Conservation (phyloP, 306 rosid genomes). For the Morella rubra region DNA sequence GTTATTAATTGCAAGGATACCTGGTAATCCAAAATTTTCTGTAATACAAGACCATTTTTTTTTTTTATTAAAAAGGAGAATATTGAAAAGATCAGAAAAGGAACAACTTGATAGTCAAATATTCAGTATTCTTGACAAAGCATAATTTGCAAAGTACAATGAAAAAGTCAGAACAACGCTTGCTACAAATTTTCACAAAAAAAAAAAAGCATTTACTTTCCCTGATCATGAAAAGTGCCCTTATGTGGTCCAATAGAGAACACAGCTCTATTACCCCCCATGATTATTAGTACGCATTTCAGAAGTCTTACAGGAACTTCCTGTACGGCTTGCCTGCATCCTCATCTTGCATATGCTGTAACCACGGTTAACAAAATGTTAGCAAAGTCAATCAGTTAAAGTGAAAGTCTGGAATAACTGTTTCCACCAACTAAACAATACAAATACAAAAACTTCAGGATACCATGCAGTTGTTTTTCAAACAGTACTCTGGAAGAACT, state of each 20-base stretch:
- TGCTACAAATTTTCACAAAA: constrained; percentile 6
- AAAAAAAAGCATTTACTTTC: constrained; percentile 7
- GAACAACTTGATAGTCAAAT: constrained; percentile 3
- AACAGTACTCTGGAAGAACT: not conserved
- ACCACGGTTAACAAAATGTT: constrained; percentile 10
- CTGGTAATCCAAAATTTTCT: too few relatives aligned
- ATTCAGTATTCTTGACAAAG: constrained; percentile 5
- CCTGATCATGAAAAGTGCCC: constrained; percentile 23
- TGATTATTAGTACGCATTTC: constrained; percentile 40
- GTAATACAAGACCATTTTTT: too few relatives aligned
- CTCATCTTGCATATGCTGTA: constrained; percentile 94
- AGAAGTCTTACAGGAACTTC: constrained; percentile 58
- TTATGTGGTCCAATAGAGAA: constrained; percentile 32
- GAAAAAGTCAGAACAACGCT: constrained; percentile 7
- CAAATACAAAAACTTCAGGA: not conserved
- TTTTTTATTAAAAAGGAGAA: too few relatives aligned
- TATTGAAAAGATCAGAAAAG: not conserved
- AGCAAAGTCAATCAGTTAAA: not conserved
- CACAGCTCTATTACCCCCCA: constrained; percentile 24
- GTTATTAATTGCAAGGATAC: too few relatives aligned
- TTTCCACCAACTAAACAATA: not conserved
- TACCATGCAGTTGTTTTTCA: not conserved
- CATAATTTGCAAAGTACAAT: not conserved
- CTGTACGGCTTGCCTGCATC: constrained; percentile 85
- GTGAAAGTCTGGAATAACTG: not conserved